Conservation (phyloP, 2,329 filamentous ascomycete genomes). For the Colletotrichum spinosum region DNA sequence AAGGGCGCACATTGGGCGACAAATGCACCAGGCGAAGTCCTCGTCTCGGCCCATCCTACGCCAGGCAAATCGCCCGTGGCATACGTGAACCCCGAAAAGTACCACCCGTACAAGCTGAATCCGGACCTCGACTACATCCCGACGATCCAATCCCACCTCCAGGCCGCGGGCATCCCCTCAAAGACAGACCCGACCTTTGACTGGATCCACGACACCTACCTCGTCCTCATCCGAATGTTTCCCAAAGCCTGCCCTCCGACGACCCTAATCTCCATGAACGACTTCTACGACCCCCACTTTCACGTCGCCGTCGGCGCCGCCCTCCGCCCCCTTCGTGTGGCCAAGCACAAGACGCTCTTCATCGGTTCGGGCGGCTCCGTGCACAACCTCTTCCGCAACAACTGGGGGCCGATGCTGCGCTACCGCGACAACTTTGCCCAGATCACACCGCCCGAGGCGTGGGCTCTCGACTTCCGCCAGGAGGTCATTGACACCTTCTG, state of each 20-base stretch:
- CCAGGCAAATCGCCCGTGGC: conserved; percentile 73
- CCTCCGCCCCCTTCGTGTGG: conserved; percentile 65
- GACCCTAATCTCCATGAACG: conserved; percentile 56
- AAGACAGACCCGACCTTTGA: conserved; percentile 67
- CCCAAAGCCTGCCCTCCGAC: conserved; percentile 73
- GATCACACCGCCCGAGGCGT: conserved; percentile 66
- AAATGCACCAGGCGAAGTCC: conserved; percentile 61
- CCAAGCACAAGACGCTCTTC: conserved; percentile 57
- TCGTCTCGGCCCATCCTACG: conserved; percentile 70
- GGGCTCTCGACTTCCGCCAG: conserved; percentile 75
- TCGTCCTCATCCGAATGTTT: conserved; percentile 78
- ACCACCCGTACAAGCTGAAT: conserved; percentile 69
- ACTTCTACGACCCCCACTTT: conserved; percentile 53
- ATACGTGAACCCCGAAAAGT: conserved; percentile 75
- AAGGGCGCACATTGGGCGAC: conserved; percentile 76
- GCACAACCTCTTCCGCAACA: conserved; percentile 77
- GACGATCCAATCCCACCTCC: conserved; percentile 63
- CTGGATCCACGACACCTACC: conserved; percentile 80
- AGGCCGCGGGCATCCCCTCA: conserved; percentile 64
- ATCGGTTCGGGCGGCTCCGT: conserved; percentile 72
- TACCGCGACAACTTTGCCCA: conserved; percentile 73
- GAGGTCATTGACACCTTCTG: conserved; percentile 53
- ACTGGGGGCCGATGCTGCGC: conserved; percentile 73
- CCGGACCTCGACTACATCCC: conserved; percentile 66
- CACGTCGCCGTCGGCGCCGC: conserved; percentile 66